phyloP scores from a whole-genome alignment of 2,329 filamentous ascomycete genomes.

The Paracorniculantispora psalliotae region DNA sequence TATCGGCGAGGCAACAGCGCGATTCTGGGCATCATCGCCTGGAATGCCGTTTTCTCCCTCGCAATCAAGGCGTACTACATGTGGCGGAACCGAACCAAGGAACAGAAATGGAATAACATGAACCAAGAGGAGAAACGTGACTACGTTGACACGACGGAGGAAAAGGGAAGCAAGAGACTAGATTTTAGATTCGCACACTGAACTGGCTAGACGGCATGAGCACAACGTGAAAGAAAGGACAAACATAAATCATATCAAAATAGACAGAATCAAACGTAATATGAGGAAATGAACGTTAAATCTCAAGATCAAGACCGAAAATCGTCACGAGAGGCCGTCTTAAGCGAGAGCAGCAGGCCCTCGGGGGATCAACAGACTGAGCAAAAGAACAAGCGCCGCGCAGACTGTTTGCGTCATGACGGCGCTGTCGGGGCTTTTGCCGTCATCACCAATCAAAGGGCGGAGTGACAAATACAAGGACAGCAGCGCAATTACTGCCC shows the following conservation, averaged over 20 bases:
- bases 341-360: neutral
- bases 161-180: constrained; percentile 36
- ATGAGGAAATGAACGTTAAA: too few species aligned
- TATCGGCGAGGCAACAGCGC: constrained; percentile 46
- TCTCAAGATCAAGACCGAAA: too few species aligned
- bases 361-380: neutral
- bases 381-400: neutral
- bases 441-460: neutral
- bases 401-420: neutral
- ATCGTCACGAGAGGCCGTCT: too few species aligned
- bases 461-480: neutral
- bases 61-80: constrained; percentile 30
- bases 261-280: too few species aligned
- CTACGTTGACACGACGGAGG: constrained; percentile 29
- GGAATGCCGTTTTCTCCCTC: constrained; percentile 27
- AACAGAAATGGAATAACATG: constrained; percentile 41
- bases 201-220: neutral
- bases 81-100: constrained; percentile 30
- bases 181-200: constrained; percentile 34
- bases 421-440: neutral
- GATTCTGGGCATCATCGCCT: constrained; percentile 43
- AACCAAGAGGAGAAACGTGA: constrained; percentile 28
- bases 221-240: too few species aligned
- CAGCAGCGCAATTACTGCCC: neutral
- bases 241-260: too few species aligned